Percentiles rank a stretch among this genome's conserved stretches.
Evolutionary conservation across 352 stramenopile genomes (phyloP).

Genomic region (Aphanomyces euteiches): DNA sequence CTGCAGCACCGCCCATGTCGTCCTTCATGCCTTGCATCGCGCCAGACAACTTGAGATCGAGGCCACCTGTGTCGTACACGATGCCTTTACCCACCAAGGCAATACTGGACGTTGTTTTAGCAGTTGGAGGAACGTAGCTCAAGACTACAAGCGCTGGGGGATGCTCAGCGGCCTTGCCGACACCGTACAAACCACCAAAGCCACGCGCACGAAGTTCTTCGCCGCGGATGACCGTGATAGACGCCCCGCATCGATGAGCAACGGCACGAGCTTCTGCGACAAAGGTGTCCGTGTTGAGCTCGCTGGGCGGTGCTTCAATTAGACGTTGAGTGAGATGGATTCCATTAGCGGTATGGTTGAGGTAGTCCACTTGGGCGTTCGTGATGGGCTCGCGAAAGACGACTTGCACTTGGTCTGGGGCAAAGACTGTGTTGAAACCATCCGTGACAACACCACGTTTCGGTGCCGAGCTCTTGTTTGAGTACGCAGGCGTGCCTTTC

Average conservation of each 20-base stretch:
- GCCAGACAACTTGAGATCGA: conserved; percentile 89
- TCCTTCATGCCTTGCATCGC: conserved; percentile 92
- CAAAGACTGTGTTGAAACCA: conserved; percentile 29
- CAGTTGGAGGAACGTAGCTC: conserved; percentile 49
- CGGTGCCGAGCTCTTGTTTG: conserved; percentile 45
- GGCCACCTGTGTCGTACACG: conserved; percentile 95
- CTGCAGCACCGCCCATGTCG: conserved; percentile 88
- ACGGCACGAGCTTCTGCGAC: conserved; percentile 71
- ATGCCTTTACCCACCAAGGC: conserved; percentile 94
- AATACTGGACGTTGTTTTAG: conserved; percentile 42
- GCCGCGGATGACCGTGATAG: conserved; percentile 82
- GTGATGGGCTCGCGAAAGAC: conserved; percentile 47
- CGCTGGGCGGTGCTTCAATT: conserved; percentile 86
- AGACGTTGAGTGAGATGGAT: conserved; percentile 85
- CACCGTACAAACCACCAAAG: conserved; percentile 90
- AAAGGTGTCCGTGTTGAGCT: conserved; percentile 88
- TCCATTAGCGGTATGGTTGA: conserved; percentile 64
- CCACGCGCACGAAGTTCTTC: conserved; percentile 85
- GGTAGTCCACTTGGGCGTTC: conserved; percentile 35
- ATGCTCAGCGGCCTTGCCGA: conserved; percentile 87
- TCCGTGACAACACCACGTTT: conserved; percentile 39
- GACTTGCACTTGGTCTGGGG: conserved; percentile 46
- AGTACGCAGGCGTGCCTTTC: conserved; percentile 44
- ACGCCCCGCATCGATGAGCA: conserved; percentile 52
- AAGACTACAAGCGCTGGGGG: conserved; percentile 88